A percentile compares a stretch with the other conserved stretches of the same genome.
Evolutionary conservation across 2,329 filamentous ascomycete species (phyloP).

Genomic region (Penicillium sp.): DNA sequence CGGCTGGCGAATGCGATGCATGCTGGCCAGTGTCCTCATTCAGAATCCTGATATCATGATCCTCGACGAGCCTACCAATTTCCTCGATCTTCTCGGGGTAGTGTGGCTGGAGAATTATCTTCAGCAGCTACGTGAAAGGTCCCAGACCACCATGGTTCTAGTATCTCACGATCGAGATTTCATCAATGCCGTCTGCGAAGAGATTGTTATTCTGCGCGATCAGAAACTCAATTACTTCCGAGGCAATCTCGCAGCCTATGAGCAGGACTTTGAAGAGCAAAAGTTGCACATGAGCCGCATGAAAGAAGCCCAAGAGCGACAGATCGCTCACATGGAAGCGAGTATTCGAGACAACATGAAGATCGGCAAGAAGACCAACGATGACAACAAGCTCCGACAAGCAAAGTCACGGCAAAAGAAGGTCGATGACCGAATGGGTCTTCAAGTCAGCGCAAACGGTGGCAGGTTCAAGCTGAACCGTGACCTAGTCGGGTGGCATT

Average conservation of each 20-base stretch:
- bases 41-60: slow-evolving; percentile 72
- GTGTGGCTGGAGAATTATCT: slow-evolving; percentile 78
- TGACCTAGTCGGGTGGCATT: slow-evolving; percentile 60
- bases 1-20: slow-evolving; percentile 67
- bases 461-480: slow-evolving; percentile 74
- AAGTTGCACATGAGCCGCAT: slow-evolving; percentile 64
- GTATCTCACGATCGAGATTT: slow-evolving; percentile 85
- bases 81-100: slow-evolving; percentile 73
- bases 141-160: slow-evolving; percentile 61
- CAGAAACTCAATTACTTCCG: slow-evolving; percentile 67
- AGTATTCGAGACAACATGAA: slow-evolving; percentile 69
- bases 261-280: slow-evolving; percentile 58
- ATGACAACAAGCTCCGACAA: slow-evolving; percentile 80
- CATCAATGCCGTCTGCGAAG: slow-evolving; percentile 65
- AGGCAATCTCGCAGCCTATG: slow-evolving; percentile 67
- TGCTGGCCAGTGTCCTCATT: slow-evolving; percentile 60
- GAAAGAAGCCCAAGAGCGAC: slow-evolving; percentile 75
- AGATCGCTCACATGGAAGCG: slow-evolving; percentile 73
- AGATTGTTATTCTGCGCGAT: slow-evolving; percentile 70
- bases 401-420: slow-evolving; percentile 80
- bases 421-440: slow-evolving; percentile 71
- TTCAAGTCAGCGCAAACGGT: slow-evolving; percentile 66
- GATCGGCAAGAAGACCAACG: slow-evolving; percentile 68
- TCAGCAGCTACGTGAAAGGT: slow-evolving; percentile 48
- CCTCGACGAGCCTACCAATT: slow-evolving; percentile 83